phyloP scores from a whole-genome alignment of 257 asterid species.

The Solanum chmielewskii region DNA sequence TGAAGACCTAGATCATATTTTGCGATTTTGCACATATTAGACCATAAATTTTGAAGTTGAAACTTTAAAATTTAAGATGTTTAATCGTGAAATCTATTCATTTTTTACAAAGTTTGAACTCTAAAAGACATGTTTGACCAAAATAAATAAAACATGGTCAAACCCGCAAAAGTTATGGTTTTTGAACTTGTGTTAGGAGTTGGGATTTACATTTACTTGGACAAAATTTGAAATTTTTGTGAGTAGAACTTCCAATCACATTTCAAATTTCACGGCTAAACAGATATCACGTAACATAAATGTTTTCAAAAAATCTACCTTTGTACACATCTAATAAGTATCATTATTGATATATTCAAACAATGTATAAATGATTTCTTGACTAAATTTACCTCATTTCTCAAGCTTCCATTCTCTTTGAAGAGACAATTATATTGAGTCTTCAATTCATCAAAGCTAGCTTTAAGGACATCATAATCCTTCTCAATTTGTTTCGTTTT shows the following conservation, averaged over 20 bases:
- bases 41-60: too few relatives aligned
- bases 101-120: background rate
- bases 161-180: too few relatives aligned
- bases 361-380: background rate
- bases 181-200: background rate
- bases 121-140: background rate
- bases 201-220: background rate
- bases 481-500: slow-evolving; percentile 5
- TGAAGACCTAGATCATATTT: background rate
- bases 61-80: background rate
- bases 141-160: background rate
- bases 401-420: slow-evolving; percentile 47
- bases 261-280: background rate
- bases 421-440: background rate
- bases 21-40: background rate
- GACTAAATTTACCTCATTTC: slow-evolving; percentile 34
- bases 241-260: background rate
- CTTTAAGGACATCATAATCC: slow-evolving; percentile 28
- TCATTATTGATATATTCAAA: background rate
- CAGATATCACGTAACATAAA: background rate
- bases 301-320: too few relatives aligned
- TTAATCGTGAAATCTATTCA: too few relatives aligned
- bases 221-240: background rate
- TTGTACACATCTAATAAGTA: background rate
- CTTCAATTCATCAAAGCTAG: slow-evolving; percentile 29